phyloP scores from a whole-genome alignment of 2,329 filamentous ascomycete genomes.

The Neofusicoccum laricinum region DNA sequence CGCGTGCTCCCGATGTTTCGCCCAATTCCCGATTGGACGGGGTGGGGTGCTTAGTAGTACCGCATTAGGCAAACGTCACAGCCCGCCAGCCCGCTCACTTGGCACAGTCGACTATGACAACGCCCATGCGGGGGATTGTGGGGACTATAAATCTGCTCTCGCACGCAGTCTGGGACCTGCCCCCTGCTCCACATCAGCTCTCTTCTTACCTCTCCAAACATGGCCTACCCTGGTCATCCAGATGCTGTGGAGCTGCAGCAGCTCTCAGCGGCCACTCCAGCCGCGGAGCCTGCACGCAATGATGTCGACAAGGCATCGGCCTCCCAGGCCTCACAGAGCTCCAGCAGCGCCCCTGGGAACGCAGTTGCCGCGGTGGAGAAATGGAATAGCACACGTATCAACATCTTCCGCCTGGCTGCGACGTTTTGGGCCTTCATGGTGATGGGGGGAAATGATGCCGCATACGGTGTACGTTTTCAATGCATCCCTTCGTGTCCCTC shows the following conservation, averaged over 20 bases:
- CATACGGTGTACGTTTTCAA: conserved; percentile 52
- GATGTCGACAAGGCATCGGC: not conserved
- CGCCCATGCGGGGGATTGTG: not conserved
- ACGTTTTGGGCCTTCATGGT: conserved; percentile 62
- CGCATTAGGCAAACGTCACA: not conserved
- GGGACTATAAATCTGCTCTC: not conserved
- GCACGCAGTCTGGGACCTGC: not conserved
- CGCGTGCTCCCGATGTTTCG: not conserved
- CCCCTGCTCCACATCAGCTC: not conserved
- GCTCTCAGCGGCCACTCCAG: not conserved
- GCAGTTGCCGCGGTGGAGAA: conserved; percentile 39
- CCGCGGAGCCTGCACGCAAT: not conserved
- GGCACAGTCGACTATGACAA: not conserved
- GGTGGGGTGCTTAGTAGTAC: not conserved
- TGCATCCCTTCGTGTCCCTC: not conserved
- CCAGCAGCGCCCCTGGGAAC: not conserved
- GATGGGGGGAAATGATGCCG: conserved; percentile 68
- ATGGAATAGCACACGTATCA: conserved; percentile 62
- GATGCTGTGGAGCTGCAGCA: not conserved
- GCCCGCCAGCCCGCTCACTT: not conserved
- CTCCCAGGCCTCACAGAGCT: not conserved
- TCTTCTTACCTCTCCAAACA: not conserved
- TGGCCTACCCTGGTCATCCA: not conserved
- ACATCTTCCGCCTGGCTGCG: conserved; percentile 57
- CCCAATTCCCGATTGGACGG: not conserved